Conservation (phyloP, 2,329 filamentous ascomycete species). For the Clonostachys rosea region DNA sequence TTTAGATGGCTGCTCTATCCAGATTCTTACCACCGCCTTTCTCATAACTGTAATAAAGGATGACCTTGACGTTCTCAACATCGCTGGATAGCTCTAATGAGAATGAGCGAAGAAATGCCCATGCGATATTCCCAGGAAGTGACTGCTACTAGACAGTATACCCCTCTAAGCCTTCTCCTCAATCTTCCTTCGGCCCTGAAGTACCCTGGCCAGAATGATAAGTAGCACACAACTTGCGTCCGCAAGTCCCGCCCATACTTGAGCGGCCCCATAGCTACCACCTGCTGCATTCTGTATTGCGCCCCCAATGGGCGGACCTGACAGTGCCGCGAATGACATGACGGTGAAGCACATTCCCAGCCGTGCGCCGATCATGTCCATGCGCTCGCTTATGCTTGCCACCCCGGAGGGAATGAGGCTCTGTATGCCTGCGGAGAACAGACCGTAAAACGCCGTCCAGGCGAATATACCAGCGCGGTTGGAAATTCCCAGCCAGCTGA, state of each 20-base stretch:
- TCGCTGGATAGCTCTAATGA: too few species aligned
- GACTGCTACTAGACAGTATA: too few species aligned
- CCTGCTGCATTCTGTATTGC: constrained; percentile 35
- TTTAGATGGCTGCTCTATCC: neutral
- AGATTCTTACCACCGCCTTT: too few species aligned
- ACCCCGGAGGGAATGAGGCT: constrained; percentile 22
- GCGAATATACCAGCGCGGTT: constrained; percentile 46
- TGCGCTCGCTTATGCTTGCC: constrained; percentile 46
- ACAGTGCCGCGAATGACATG: constrained; percentile 47
- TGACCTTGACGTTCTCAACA: too few species aligned
- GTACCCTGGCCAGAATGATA: too few species aligned
- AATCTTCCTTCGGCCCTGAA: too few species aligned
- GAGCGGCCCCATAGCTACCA: constrained; percentile 39
- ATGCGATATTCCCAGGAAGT: too few species aligned
- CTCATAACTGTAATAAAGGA: too few species aligned
- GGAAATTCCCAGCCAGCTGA: constrained; percentile 54
- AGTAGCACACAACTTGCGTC: too few species aligned
- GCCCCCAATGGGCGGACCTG: constrained; percentile 47
- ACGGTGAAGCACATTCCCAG: constrained; percentile 57
- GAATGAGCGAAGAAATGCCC: too few species aligned
- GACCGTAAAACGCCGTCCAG: constrained; percentile 56
- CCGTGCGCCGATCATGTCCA: constrained; percentile 43
- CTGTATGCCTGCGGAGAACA: constrained; percentile 55
- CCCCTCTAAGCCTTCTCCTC: too few species aligned
- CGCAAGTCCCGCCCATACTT: constrained; percentile 36